Percentiles rank a stretch among this genome's conserved stretches.
Conservation (phyloP, 2,329 filamentous ascomycete species). For the Cercospora nicotianae region DNA sequence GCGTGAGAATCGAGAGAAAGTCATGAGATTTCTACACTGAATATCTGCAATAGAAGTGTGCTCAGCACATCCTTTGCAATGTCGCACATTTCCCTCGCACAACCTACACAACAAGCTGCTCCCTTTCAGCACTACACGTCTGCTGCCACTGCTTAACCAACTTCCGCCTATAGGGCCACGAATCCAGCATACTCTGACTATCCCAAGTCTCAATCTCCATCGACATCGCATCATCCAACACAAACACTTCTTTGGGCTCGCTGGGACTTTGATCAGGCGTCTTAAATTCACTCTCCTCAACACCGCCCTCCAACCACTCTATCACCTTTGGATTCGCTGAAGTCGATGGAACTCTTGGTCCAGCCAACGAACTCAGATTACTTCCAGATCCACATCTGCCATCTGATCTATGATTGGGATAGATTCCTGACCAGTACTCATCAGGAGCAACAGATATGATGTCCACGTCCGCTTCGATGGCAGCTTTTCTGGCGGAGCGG, state of each 20-base stretch:
- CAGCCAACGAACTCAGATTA: background rate
- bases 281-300: background rate
- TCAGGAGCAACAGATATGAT: background rate
- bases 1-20: slow-evolving; percentile 58
- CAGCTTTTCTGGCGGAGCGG: background rate
- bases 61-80: background rate
- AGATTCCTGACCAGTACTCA: background rate
- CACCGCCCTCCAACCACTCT: background rate
- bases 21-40: background rate
- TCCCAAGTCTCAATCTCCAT: background rate
- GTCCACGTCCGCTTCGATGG: background rate
- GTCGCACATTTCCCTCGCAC: background rate
- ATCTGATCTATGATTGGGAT: background rate
- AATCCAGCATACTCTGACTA: background rate
- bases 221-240: background rate
- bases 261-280: too few species aligned
- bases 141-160: background rate
- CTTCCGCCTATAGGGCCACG: background rate
- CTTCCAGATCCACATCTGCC: background rate
- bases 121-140: background rate
- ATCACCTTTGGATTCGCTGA: background rate
- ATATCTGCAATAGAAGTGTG: background rate
- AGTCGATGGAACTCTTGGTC: background rate
- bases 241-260: background rate
- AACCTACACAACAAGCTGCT: background rate